Evolutionary conservation across 2,329 filamentous ascomycete species (phyloP).

Genomic region (Madurella fahalii): DNA sequence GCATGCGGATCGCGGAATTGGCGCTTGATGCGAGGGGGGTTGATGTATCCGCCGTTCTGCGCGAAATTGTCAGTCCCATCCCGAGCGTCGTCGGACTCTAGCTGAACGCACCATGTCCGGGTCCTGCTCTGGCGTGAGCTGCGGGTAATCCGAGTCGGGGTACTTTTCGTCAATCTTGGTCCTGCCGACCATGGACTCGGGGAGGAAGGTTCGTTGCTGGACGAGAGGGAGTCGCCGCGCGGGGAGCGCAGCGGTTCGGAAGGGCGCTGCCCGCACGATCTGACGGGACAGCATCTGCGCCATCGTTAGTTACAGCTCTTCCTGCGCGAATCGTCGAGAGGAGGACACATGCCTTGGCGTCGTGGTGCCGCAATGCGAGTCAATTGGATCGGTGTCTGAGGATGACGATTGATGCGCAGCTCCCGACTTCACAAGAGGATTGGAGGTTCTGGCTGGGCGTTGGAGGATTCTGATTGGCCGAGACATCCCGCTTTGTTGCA

Average conservation of each 20-base stretch:
- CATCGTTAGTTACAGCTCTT: background rate
- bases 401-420: conserved; percentile 26
- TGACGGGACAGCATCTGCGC: conserved; percentile 58
- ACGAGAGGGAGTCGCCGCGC: conserved; percentile 48
- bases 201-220: conserved; percentile 56
- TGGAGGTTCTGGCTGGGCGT: conserved; percentile 5
- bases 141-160: conserved; percentile 45
- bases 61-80: conserved; percentile 23
- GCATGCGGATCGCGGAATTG: conserved; percentile 89
- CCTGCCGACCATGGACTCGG: conserved; percentile 44
- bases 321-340: background rate
- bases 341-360: conserved; percentile 30
- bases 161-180: conserved; percentile 50
- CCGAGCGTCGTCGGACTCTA: background rate
- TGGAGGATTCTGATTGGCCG: conserved; percentile 16
- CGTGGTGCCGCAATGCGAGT: conserved; percentile 33
- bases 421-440: conserved; percentile 9
- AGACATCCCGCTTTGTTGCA: background rate
- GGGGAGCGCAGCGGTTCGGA: conserved; percentile 44
- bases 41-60: conserved; percentile 81
- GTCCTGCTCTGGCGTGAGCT: conserved; percentile 56
- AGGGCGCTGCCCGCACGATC: conserved; percentile 49
- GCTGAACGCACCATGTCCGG: conserved; percentile 55
- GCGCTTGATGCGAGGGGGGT: conserved; percentile 76
- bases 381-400: conserved; percentile 18